A percentile compares a stretch with the other conserved stretches of the same genome.
Evolutionary conservation across 257 asterid species (phyloP).

Genomic region (Striga asiatica): DNA sequence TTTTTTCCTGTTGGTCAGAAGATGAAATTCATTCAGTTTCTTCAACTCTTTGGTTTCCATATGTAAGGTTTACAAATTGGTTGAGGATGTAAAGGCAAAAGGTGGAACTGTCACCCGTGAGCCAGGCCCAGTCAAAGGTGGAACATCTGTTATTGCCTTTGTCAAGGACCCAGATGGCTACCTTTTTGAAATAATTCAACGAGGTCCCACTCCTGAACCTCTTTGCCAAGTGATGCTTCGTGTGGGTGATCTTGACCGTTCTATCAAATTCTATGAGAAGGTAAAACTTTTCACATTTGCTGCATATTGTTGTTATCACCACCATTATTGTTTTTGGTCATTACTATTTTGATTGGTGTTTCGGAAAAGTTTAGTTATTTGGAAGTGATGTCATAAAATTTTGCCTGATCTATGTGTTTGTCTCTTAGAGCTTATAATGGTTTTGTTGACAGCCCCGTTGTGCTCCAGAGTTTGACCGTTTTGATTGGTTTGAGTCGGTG

Average conservation of each 20-base stretch:
- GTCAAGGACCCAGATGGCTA: slow-evolving; percentile 98
- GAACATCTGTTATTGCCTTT: slow-evolving; percentile 78
- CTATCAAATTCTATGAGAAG: slow-evolving; percentile 95
- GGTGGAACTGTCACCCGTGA: slow-evolving; percentile 95
- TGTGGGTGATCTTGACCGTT: slow-evolving; percentile 95
- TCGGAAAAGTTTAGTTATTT: background rate
- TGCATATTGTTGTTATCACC: too few relatives aligned
- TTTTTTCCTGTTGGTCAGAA: background rate
- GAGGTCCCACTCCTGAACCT: slow-evolving; percentile 92
- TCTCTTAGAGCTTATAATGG: background rate
- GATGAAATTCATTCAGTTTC: slow-evolving; percentile 9
- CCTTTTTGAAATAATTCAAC: slow-evolving; percentile 76
- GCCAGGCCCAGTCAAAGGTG: slow-evolving; percentile 99
- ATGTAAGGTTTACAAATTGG: slow-evolving; percentile 74
- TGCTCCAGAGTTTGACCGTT: too few relatives aligned
- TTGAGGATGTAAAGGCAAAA: slow-evolving; percentile 69
- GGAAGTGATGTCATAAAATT: background rate
- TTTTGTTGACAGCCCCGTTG: too few relatives aligned
- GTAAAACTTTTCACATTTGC: too few relatives aligned
- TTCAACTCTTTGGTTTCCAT: background rate
- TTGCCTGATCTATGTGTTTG: too few relatives aligned
- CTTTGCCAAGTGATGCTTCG: slow-evolving; percentile 99
- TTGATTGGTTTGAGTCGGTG: too few relatives aligned
- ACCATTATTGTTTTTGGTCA: too few relatives aligned
- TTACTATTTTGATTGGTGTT: background rate